Conservation (phyloP, 225 moss, liverwort and hornwort species). For the Pseudisothecium myosuroides region DNA sequence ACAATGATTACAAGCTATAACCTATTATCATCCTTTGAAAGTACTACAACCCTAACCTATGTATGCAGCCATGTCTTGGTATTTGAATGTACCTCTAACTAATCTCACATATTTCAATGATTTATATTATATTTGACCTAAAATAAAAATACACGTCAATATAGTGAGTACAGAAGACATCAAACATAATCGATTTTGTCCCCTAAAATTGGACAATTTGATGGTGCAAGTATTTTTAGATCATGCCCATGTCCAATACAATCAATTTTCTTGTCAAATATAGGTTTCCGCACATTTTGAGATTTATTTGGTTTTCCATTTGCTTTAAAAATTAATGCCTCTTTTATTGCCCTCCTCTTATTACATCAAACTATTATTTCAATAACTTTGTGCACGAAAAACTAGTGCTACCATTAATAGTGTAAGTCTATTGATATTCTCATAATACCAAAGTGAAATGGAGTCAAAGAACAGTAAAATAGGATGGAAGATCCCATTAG, state of each 20-base stretch:
- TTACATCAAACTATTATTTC: neutral
- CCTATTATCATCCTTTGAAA: neutral
- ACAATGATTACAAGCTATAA: neutral
- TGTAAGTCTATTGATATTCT: neutral
- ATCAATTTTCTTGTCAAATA: neutral
- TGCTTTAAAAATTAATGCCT: neutral
- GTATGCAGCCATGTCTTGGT: accelerated
- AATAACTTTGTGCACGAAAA: neutral
- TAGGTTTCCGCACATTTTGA: accelerated
- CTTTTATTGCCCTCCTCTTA: accelerated
- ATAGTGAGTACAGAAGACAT: neutral
- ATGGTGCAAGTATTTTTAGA: neutral
- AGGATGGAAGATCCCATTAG: accelerated
- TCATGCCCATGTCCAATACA: neutral
- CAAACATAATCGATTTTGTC: accelerated
- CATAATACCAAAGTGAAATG: neutral
- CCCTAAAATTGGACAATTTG: neutral
- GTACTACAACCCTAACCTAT: accelerated
- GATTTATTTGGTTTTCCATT: neutral
- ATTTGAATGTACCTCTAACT: neutral
- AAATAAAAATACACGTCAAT: neutral
- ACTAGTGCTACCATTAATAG: neutral
- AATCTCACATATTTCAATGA: neutral
- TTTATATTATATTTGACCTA: neutral
- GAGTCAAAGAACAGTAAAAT: neutral